A percentile compares a stretch with the other conserved stretches of the same genome.
These are phyloP conservation scores for Dothideomycetes sp. DNA, from an alignment of 2,329 filamentous ascomycete genomes.

Conservation along the genomic window DNA sequence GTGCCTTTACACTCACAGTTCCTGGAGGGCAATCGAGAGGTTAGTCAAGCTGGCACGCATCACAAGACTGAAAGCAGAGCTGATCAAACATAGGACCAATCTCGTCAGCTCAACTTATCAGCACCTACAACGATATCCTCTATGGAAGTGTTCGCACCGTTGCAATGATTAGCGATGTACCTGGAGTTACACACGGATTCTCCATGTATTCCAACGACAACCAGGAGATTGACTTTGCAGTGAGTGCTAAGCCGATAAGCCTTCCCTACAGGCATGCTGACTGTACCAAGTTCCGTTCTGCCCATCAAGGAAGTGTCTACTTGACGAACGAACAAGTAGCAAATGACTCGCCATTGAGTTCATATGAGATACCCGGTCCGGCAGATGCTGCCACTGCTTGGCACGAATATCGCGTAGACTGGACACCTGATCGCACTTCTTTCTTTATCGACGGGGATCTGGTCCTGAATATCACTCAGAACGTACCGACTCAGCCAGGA, in stretches of 20 bases:
- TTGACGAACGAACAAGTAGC: constrained; percentile 58
- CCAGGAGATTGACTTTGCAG: constrained; percentile 68
- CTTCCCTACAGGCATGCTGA: not conserved
- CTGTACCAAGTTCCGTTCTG: constrained; percentile 33
- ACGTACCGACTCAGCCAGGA: constrained; percentile 48
- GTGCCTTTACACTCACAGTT: constrained; percentile 3
- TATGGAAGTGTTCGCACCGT: constrained; percentile 61
- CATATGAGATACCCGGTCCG: constrained; percentile 54
- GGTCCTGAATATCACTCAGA: constrained; percentile 44
- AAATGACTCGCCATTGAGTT: constrained; percentile 45
- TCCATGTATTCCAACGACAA: constrained; percentile 77
- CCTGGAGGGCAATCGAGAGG: constrained; percentile 8
- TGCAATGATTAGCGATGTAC: constrained; percentile 52
- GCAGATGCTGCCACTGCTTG: constrained; percentile 56
- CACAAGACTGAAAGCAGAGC: not conserved
- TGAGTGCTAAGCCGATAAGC: too few relatives aligned
- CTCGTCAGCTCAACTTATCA: not conserved
- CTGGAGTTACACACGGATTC: constrained; percentile 66
- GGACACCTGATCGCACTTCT: constrained; percentile 49
- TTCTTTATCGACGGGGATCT: constrained; percentile 59
- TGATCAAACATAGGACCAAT: not conserved
- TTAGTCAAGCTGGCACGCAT: not conserved
- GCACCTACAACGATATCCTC: constrained; percentile 42
- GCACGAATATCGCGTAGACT: constrained; percentile 76
- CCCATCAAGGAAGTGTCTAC: not conserved